phyloP scores from a whole-genome alignment of 495 filamentous ascomycete genomes.

The Hypomontagnella submonticulosa region DNA sequence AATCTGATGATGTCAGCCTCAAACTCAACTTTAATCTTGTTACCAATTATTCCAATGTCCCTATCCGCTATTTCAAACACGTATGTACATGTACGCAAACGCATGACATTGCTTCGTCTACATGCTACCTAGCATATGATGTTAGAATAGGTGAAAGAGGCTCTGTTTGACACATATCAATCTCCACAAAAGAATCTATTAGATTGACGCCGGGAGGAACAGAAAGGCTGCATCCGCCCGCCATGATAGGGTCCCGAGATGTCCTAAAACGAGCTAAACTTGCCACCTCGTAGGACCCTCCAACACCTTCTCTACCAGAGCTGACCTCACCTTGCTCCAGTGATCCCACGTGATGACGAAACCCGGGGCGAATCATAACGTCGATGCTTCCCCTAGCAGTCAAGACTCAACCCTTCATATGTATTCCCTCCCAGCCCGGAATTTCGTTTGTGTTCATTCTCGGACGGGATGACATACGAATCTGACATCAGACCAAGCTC shows the following conservation, averaged over 20 bases:
- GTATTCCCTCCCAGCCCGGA: slow-evolving; percentile 5
- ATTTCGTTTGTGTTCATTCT: slow-evolving; percentile 22
- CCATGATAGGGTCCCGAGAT: slow-evolving; percentile 3
- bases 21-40: slow-evolving; percentile 18
- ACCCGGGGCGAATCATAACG: slow-evolving; percentile 32
- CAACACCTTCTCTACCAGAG: slow-evolving; percentile 15
- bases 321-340: slow-evolving; percentile 39
- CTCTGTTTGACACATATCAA: slow-evolving; percentile 22
- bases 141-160: slow-evolving; percentile 18
- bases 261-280: slow-evolving; percentile 24
- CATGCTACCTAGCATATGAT: neutral
- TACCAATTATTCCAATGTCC: neutral
- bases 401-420: slow-evolving; percentile 8
- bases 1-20: slow-evolving; percentile 42
- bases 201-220: slow-evolving; percentile 25
- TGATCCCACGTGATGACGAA: slow-evolving; percentile 45
- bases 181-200: slow-evolving; percentile 25
- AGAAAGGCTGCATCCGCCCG: slow-evolving; percentile 28
- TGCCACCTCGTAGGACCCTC: slow-evolving; percentile 25
- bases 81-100: neutral
- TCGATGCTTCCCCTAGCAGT: slow-evolving; percentile 10
- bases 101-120: neutral
- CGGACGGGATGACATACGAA: slow-evolving; percentile 29
- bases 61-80: neutral
- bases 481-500: slow-evolving; percentile 41